A percentile compares a stretch with the other conserved stretches of the same genome.
Conservation (phyloP, 2,329 filamentous ascomycete genomes). For the Neophaeococcomyces aloes region DNA sequence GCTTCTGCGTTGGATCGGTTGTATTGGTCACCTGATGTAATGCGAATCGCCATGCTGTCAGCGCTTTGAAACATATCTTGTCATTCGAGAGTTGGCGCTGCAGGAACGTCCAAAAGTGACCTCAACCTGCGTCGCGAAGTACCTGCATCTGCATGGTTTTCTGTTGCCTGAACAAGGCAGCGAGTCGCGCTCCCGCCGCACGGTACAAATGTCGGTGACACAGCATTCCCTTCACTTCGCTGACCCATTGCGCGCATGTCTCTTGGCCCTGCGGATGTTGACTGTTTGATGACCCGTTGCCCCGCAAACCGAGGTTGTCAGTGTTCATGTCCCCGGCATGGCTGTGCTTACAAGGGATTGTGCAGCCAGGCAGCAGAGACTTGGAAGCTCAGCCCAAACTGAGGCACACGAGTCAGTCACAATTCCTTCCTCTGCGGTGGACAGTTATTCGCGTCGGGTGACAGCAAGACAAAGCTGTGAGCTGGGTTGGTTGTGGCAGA, state of each 20-base stretch:
- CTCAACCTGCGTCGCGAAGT: not conserved
- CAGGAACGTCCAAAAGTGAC: not conserved
- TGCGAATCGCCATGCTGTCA: no score
- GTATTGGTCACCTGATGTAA: no score
- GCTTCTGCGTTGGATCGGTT: no score
- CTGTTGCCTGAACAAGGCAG: conserved; percentile 3
- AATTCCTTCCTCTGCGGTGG: not conserved
- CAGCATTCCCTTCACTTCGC: not conserved
- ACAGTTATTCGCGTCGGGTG: not conserved
- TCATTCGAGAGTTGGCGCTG: no score
- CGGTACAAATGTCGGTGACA: conserved; percentile 3
- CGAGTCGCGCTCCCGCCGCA: not conserved
- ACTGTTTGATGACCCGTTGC: conserved; percentile 1
- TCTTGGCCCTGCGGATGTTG: conserved; percentile 2
- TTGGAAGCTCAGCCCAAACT: conserved; percentile 1
- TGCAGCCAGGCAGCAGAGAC: not conserved
- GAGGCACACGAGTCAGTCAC: not conserved
- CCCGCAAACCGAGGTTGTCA: conserved; percentile 6
- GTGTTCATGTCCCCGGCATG: not conserved
- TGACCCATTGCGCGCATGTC: not conserved
- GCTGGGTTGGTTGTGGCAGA: no score
- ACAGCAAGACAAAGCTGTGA: no score
- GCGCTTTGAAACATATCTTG: no score
- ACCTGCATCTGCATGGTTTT: not conserved
- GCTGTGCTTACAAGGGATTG: not conserved